Evolutionary conservation across 1,139 yeast genomes (phyloP).

Genomic region (Kodamaea sp.): DNA sequence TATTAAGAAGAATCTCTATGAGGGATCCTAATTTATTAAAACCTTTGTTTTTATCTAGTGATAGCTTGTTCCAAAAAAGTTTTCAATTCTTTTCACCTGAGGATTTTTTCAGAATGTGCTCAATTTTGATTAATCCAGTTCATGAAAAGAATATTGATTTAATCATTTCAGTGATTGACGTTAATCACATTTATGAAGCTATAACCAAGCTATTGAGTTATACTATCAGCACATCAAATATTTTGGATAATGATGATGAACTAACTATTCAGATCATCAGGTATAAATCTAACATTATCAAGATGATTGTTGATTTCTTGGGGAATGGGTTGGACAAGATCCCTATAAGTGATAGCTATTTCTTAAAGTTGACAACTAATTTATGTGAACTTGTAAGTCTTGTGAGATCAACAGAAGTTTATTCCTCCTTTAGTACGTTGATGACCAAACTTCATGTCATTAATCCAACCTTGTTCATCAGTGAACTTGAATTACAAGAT

Average conservation of each 20-base stretch:
- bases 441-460: slow-evolving; percentile 30
- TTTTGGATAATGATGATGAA: slow-evolving; percentile 28
- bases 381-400: slow-evolving; percentile 34
- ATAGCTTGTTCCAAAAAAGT: slow-evolving; percentile 23
- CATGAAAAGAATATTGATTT: slow-evolving; percentile 22
- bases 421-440: slow-evolving; percentile 22
- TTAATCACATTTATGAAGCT: slow-evolving; percentile 29
- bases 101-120: slow-evolving; percentile 34
- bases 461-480: slow-evolving; percentile 26
- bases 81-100: slow-evolving; percentile 26
- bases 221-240: slow-evolving; percentile 30
- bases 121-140: slow-evolving; percentile 26
- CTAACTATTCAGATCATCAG: slow-evolving; percentile 37
- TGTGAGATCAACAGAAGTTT: slow-evolving; percentile 31
- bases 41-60: slow-evolving; percentile 30
- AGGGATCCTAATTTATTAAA: slow-evolving; percentile 26
- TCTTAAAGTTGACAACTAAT: slow-evolving; percentile 24
- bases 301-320: slow-evolving; percentile 29
- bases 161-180: slow-evolving; percentile 23
- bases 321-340: slow-evolving; percentile 25
- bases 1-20: slow-evolving; percentile 27
- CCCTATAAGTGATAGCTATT: slow-evolving; percentile 34
- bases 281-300: slow-evolving; percentile 28
- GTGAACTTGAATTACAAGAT: slow-evolving; percentile 26
- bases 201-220: slow-evolving; percentile 26